Evolutionary conservation across 106 monocot genomes (phyloP).

Genomic region (Agapanthus africanus): DNA sequence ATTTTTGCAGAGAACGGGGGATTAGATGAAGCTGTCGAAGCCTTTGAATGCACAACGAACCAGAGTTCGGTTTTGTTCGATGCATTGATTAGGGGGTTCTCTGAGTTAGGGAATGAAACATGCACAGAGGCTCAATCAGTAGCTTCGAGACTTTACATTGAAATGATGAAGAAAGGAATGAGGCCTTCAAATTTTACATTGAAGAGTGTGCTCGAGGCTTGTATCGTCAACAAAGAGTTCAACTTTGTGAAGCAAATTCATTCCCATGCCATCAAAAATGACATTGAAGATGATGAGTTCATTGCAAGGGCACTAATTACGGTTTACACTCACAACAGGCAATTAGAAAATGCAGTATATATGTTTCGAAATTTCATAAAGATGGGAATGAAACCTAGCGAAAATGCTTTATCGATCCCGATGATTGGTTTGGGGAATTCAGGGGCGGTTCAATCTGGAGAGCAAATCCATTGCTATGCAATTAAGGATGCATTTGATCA

Average conservation of each 20-base stretch:
- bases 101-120: slow-evolving; percentile 17
- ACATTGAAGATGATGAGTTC: slow-evolving; percentile 35
- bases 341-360: slow-evolving; percentile 22
- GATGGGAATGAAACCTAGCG: slow-evolving; percentile 13
- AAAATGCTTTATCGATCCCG: slow-evolving; percentile 16
- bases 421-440: slow-evolving; percentile 21
- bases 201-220: slow-evolving; percentile 40
- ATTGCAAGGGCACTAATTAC: slow-evolving; percentile 27
- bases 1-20: slow-evolving; percentile 36
- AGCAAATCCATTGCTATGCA: slow-evolving; percentile 26
- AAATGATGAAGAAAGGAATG: slow-evolving; percentile 35
- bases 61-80: slow-evolving; percentile 34
- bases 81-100: slow-evolving; percentile 50
- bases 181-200: slow-evolving; percentile 36
- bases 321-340: slow-evolving; percentile 28
- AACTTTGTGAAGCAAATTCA: slow-evolving; percentile 39
- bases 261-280: slow-evolving; percentile 28
- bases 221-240: slow-evolving; percentile 20
- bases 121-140: slow-evolving; percentile 1
- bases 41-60: slow-evolving; percentile 26
- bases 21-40: slow-evolving; percentile 31
- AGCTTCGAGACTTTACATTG: slow-evolving; percentile 30
- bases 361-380: slow-evolving; percentile 22
- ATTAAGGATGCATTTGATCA: slow-evolving; percentile 25
- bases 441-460: slow-evolving; percentile 14